Evolutionary conservation across 495 filamentous ascomycete genomes (phyloP), one percentile per base, ranked within the genome.

Genomic region (Tetracladium setigerum): DNA sequence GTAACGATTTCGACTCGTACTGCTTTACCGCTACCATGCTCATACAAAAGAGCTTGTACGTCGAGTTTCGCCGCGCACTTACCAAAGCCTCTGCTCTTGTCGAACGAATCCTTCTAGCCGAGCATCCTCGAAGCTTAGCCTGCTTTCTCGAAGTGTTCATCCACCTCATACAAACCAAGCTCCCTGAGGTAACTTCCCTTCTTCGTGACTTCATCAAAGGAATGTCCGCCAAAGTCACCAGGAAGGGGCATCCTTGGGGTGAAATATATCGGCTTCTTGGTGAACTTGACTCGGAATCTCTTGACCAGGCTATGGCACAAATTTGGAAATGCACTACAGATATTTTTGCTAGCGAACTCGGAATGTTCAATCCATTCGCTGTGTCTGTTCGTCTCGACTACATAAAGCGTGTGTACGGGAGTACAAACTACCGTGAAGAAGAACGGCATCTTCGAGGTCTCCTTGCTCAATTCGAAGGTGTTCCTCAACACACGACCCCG

Each of bases 151-250:
- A 49, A 49, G 38, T 49, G 19, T 49, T 49, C 19, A 49, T 49
- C 38, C 46, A 49, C 37, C 38, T 49, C 22, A 49, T 49, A 45
- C 38, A 49, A 49, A 49, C 46, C 46, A 18, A 36, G 46, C 35
- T 49, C 19, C 38, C 38, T 49, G 38, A 49, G 12, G 38, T 49
- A 47, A 35, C 38, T 30, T 45, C 22, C 38, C 13, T 49, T 43
- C 38, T 49, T 36, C 46, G 46, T 47, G 46, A 49, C 38, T 49
- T 24, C 19, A 30, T 49, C 38, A 49, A 49, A 49, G 37, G 38
- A 49, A 49, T 49, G 46, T 49, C 46, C 46, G 46, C 11, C 44
- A 49, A 49, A 49, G 38, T 45, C 38, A 49, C 46, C 46, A 49
- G 13, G 38, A 19, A 46, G 38, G 46, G 46, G 46, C 41, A 49